Evolutionary conservation across 169 alveolate species (phyloP), one percentile per base, ranked within the genome.

Genomic region (Babesia ovis): DNA sequence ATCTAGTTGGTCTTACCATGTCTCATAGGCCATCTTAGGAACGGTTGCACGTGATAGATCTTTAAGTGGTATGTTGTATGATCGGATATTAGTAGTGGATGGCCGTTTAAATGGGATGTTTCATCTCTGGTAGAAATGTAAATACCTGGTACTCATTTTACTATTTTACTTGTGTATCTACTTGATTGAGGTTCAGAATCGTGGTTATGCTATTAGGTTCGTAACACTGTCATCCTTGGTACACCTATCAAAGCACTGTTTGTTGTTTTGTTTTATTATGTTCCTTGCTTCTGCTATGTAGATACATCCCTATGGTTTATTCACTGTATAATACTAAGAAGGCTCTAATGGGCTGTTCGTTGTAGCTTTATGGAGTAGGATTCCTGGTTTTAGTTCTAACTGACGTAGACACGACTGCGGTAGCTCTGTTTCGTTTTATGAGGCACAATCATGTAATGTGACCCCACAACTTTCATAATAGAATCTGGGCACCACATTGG

Each of bases 311-410:
- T n/a, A 11, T 57, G 46, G 27, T 9, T 0, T 1, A 39, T 57
- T 35, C 12, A 35, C 31, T 22, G 1, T 57, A 35, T 31, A 32
- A 35, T 48, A 57, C 29, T 57, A 32, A 57, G 39, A 53, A 34
- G 67, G 67, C 34, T 57, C 67, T n/a, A 16, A 35, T 35, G 67
- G 48, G 67, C 67, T 35, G 27, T 9, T 57, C 14, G 18, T 35
- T 31, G 50, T 57, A 57, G 45, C 25, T 14, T 4, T 57, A 54
- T 23, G 46, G 46, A 9, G 14, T 39, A 14, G 46, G 46, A 39
- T 39, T 9, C 8, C n/a, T n/a, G n/a, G n/a, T n/a, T n/a, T n/a
- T n/a, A n/a, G n/a, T n/a, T n/a, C n/a, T n/a, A n/a, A n/a, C n/a
- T n/a, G n/a, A n/a, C n/a, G n/a, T n/a, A n/a, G n/a, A n/a, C n/a